Conservation (phyloP, 2,329 filamentous ascomycete genomes). For the Pyricularia sp. region DNA sequence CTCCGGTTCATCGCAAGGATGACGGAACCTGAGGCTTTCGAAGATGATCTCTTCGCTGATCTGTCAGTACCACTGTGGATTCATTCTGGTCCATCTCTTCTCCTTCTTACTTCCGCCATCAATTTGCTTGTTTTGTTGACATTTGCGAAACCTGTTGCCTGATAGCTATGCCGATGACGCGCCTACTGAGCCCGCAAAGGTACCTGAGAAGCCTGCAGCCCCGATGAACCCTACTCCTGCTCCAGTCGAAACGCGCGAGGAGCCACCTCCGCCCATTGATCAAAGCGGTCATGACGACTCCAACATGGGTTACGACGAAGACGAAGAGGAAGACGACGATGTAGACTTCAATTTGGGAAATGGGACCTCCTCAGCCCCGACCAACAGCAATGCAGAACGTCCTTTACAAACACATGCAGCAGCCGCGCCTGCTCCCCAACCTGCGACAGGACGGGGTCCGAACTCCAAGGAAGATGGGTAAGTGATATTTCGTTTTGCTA, state of each 20-base stretch:
- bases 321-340: constrained; percentile 42
- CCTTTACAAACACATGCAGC: constrained; percentile 9
- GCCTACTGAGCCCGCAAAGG: constrained; percentile 12
- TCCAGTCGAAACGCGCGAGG: constrained; percentile 8
- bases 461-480: constrained; percentile 89
- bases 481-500: constrained; percentile 30
- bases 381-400: constrained; percentile 9
- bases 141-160: constrained; percentile 1
- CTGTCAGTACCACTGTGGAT: constrained; percentile 51
- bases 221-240: constrained; percentile 9
- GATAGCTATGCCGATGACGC: constrained; percentile 58
- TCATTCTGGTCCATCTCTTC: neutral
- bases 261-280: constrained; percentile 4
- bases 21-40: constrained; percentile 68
- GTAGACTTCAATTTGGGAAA: constrained; percentile 45
- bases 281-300: constrained; percentile 17
- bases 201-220: constrained; percentile 7
- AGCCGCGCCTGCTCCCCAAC: constrained; percentile 12
- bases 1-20: constrained; percentile 29
- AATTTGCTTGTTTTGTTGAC: neutral
- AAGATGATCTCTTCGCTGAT: constrained; percentile 87
- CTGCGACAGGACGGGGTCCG: constrained; percentile 35
- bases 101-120: neutral
- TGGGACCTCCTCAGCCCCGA: constrained; percentile 17
- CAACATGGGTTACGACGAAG: constrained; percentile 14